Percentiles rank a stretch among this genome's conserved stretches.
Conservation (phyloP, 2,329 filamentous ascomycete genomes). For the Trichocomaceae sp. region DNA sequence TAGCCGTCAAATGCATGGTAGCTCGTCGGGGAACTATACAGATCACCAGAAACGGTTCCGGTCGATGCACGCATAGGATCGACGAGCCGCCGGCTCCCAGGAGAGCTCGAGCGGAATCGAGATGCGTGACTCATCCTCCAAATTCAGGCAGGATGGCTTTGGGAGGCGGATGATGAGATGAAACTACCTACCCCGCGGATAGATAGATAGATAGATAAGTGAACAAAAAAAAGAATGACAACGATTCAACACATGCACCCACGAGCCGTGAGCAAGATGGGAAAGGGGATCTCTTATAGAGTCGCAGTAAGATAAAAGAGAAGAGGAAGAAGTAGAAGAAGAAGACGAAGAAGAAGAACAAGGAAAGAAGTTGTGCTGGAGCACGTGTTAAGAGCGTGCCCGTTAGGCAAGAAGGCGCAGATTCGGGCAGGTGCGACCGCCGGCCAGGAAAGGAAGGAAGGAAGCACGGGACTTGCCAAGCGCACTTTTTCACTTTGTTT, state of each 20-base stretch:
- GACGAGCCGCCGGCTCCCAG: constrained; percentile 25
- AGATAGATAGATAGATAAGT: too few relatives aligned
- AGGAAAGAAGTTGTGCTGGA: neutral
- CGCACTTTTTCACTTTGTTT: too few relatives aligned
- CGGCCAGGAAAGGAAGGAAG: neutral
- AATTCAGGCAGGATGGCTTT: neutral
- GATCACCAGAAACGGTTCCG: constrained; percentile 33
- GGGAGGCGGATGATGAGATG: constrained; percentile 1
- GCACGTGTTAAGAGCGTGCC: neutral
- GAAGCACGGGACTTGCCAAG: neutral
- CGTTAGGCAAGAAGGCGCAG: neutral
- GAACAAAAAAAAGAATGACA: neutral
- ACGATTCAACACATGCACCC: neutral
- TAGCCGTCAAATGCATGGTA: constrained; percentile 28
- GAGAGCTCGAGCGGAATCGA: constrained; percentile 31
- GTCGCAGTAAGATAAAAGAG: neutral
- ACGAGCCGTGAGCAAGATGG: neutral
- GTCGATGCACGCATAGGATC: constrained; percentile 38
- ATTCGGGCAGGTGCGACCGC: constrained; percentile 10
- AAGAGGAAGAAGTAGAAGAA: neutral
- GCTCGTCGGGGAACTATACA: constrained; percentile 25
- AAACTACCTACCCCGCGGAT: neutral
- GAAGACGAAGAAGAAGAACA: neutral
- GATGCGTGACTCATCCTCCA: constrained; percentile 25
- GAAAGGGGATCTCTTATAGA: neutral